Evolutionary conservation across 768 basidiomycete genomes (phyloP).

Genomic region (Tricholoma sp.): DNA sequence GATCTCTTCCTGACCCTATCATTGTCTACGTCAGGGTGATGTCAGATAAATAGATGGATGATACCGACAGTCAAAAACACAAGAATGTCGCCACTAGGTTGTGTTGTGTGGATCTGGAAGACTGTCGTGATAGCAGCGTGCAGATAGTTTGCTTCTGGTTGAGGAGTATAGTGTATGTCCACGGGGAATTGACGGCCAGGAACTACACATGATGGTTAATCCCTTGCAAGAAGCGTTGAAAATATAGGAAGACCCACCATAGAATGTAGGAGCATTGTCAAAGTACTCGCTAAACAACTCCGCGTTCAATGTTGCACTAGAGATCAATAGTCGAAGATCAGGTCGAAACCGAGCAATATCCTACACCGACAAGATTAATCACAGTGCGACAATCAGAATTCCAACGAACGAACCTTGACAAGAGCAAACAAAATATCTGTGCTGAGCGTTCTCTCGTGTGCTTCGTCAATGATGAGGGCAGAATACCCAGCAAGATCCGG

Average conservation of each 20-base stretch:
- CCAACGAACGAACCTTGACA: conserved; percentile 76
- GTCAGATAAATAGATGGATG: neutral
- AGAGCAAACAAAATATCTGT: conserved; percentile 99
- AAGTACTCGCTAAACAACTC: conserved; percentile 98
- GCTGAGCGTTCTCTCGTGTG: conserved; percentile 95
- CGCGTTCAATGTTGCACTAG: conserved; percentile 95
- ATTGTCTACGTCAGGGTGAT: conserved; percentile 2
- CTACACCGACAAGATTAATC: conserved; percentile 37
- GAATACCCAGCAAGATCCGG: conserved; percentile 95
- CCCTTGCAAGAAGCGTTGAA: neutral
- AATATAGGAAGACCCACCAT: conserved; percentile 46
- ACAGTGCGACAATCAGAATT: conserved; percentile 16
- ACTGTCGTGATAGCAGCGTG: conserved; percentile 98
- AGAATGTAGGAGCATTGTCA: conserved; percentile 93
- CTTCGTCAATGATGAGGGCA: conserved; percentile 96
- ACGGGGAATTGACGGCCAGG: conserved; percentile 97
- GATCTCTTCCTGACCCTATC: conserved; percentile 96
- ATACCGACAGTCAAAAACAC: conserved; percentile 87
- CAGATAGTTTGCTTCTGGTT: conserved; percentile 98
- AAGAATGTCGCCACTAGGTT: conserved; percentile 94
- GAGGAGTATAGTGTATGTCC: conserved; percentile 97
- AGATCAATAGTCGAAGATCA: conserved; percentile 89
- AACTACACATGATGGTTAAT: conserved; percentile 42
- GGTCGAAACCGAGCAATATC: conserved; percentile 97
- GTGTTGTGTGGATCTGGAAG: conserved; percentile 98